These are phyloP conservation scores for Penicillium cinerascens DNA, from an alignment of 495 filamentous ascomycete genomes.

Conservation along the genomic window DNA sequence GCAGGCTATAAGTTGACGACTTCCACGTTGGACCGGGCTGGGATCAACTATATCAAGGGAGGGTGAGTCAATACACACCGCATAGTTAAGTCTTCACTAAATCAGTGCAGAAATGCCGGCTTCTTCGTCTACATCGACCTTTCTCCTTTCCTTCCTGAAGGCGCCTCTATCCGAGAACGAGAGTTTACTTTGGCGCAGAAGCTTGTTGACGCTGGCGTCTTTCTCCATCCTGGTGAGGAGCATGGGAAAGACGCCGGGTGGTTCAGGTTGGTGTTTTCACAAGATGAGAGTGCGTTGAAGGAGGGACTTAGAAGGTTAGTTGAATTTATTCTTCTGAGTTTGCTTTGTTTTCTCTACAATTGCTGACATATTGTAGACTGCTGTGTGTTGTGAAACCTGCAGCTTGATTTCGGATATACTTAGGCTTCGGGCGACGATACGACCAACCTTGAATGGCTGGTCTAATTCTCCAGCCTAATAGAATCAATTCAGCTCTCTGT, in stretches of 20 bases:
- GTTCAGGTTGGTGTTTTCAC: slow-evolving; percentile 47
- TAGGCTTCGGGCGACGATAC: background rate
- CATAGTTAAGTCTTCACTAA: background rate
- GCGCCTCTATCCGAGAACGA: slow-evolving; percentile 5
- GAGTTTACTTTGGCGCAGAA: slow-evolving; percentile 37
- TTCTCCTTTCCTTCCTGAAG: slow-evolving; percentile 27
- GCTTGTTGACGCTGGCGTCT: slow-evolving; percentile 41
- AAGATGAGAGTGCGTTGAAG: slow-evolving; percentile 26
- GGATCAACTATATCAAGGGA: slow-evolving; percentile 32
- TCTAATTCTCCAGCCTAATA: background rate
- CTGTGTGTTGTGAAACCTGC: slow-evolving; percentile 4
- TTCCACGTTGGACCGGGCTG: slow-evolving; percentile 21
- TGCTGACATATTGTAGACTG: background rate
- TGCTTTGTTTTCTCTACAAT: background rate
- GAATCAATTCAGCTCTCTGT: background rate
- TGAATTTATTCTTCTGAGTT: background rate
- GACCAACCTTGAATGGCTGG: background rate
- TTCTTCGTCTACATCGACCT: slow-evolving; percentile 53
- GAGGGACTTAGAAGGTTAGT: slow-evolving; percentile 36
- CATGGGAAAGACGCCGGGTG: slow-evolving; percentile 41
- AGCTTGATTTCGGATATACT: background rate
- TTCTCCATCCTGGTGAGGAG: slow-evolving; percentile 40
- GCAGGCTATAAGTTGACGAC: slow-evolving; percentile 24
- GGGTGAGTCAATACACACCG: slow-evolving; percentile 16
- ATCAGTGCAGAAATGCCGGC: slow-evolving; percentile 39